Evolutionary conservation across 2,329 filamentous ascomycete genomes (phyloP), one percentile per base, ranked within the genome.

Genomic region (Thermoascus crustaceus): DNA sequence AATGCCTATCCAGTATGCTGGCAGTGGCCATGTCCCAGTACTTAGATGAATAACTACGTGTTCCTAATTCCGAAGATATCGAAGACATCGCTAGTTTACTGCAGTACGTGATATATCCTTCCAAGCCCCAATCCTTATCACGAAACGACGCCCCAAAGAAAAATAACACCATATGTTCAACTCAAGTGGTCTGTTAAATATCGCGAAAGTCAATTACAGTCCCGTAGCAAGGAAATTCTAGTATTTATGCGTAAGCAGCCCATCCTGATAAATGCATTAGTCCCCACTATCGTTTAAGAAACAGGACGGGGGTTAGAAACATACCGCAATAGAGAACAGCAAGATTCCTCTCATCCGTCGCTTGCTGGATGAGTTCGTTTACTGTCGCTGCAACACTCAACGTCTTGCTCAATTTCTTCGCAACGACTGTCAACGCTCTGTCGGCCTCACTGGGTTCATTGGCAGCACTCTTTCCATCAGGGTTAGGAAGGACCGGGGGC

Each of bases 321-420:
- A 54, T 66, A 79, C 80, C 82, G 51, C 80, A 82, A 66, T 89
- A 99, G 49, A 99, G 64, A 26, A 95, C 80, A 2, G 91, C 89
- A 52, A 99, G 59, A 55, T 98, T 95, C 47, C 76, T 76, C 66
- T 94, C 88, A 60, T 98, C 91, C 2, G 83, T 89, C 5, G 91
- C 89, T 64, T 94, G 84, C 57, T 95, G 91, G 45, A 98, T 98
- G 44, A 98, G 64, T 55, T 98, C 91, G 53, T 95, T 96, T 35
- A 98, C 91, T 9, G 87, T 95, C 3, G 91, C 93, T 37, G 83
- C 85, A 11, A 94, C 89, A 57, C 89, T 98, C 55, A 98, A 62
- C 2, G 85, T 88, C 70, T 94, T 94, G 44, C 82, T 85, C 47
- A 99, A 63, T 67, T 99, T 99, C 75, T 95, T 96, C 55, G 85